Conservation (phyloP, 139 green algal species). For the Edaphochlamys debaryana region DNA sequence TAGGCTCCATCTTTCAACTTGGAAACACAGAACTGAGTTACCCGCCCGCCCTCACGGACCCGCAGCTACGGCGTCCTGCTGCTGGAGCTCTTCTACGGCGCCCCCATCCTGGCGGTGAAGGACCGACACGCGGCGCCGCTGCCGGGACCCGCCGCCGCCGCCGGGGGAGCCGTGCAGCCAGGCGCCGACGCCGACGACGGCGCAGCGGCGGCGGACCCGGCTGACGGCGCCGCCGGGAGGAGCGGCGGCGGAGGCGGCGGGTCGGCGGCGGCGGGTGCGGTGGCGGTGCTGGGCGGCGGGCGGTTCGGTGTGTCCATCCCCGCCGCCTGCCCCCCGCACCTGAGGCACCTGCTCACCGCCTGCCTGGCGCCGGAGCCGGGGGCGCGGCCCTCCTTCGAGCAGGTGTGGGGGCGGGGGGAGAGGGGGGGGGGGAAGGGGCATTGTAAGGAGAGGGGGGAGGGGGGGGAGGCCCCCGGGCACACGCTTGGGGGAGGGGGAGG, state of each 20-base stretch:
- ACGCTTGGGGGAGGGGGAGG: too few species aligned
- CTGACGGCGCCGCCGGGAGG: neutral
- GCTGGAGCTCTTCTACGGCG: slow-evolving; percentile 28
- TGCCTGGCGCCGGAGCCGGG: neutral
- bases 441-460: too few species aligned
- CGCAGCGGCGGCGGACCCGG: neutral
- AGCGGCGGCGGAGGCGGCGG: neutral
- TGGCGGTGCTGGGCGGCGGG: neutral
- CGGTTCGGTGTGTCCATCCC: slow-evolving; percentile 16
- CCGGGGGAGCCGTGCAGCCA: too few species aligned
- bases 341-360: slow-evolving; percentile 6
- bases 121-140: neutral
- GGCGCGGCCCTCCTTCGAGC: slow-evolving; percentile 3
- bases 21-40: too few species aligned
- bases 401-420: slow-evolving; percentile 10
- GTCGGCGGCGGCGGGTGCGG: neutral
- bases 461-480: too few species aligned
- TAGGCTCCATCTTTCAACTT: too few species aligned
- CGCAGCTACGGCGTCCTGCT: slow-evolving; percentile 33
- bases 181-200: neutral
- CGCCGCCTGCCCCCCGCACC: slow-evolving; percentile 1
- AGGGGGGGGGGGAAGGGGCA: too few species aligned
- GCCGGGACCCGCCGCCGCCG: too few species aligned
- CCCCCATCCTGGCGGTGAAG: slow-evolving; percentile 6
- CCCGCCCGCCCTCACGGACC: too few species aligned